Conservation (phyloP, 352 stramenopile species). For the Phytophthora fragariaefolia region DNA sequence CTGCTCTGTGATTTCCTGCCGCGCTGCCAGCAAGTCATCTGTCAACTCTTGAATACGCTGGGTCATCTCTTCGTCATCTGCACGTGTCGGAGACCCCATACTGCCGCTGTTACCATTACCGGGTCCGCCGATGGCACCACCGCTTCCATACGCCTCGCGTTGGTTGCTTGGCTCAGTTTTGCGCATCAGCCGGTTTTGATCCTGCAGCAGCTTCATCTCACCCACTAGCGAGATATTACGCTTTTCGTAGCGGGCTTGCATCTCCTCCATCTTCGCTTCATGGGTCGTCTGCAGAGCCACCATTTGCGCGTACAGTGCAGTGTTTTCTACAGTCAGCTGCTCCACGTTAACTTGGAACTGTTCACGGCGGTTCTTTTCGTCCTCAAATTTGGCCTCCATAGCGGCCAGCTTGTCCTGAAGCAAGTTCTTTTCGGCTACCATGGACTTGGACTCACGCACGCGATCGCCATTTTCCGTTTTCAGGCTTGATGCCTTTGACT, state of each 20-base stretch:
- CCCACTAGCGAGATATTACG: slow-evolving; percentile 69
- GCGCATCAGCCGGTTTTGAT: slow-evolving; percentile 79
- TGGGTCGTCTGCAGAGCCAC: slow-evolving; percentile 83
- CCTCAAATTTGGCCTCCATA: slow-evolving; percentile 78
- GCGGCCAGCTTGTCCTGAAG: slow-evolving; percentile 67
- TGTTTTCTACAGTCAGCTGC: slow-evolving; percentile 88
- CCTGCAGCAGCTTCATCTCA: slow-evolving; percentile 81
- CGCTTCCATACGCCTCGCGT: slow-evolving; percentile 12
- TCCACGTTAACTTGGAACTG: slow-evolving; percentile 90
- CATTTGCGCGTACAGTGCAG: slow-evolving; percentile 87
- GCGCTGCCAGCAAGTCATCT: slow-evolving; percentile 63
- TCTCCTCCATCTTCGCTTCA: slow-evolving; percentile 84
- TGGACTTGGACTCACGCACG: slow-evolving; percentile 63
- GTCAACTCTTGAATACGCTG: slow-evolving; percentile 74
- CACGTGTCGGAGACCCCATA: slow-evolving; percentile 13
- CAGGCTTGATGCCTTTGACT: slow-evolving; percentile 54
- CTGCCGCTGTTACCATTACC: slow-evolving; percentile 18
- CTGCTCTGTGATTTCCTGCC: slow-evolving; percentile 71
- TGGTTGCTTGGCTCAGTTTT: slow-evolving; percentile 40
- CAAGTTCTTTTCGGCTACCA: slow-evolving; percentile 80
- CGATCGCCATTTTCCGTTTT: slow-evolving; percentile 62
- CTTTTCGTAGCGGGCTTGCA: slow-evolving; percentile 72
- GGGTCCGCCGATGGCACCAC: slow-evolving; percentile 6
- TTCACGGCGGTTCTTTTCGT: slow-evolving; percentile 81
- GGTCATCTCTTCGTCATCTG: slow-evolving; percentile 53